phyloP scores from a whole-genome alignment of 768 basidiomycete genomes.

The Lactifluus subvellereus region DNA sequence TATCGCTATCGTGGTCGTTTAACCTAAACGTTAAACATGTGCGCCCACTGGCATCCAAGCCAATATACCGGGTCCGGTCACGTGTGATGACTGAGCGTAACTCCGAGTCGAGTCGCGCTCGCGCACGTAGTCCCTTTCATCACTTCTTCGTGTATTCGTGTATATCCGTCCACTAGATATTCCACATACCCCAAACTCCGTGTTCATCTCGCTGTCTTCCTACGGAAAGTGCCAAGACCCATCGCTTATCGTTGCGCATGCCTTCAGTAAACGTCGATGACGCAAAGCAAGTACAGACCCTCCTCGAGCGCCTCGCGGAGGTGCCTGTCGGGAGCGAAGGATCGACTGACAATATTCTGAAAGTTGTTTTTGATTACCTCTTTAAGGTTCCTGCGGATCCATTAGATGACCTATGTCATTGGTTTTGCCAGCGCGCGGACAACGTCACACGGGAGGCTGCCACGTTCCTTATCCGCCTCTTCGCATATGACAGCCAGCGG shows the following conservation, averaged over 20 bases:
- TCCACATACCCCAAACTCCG: neutral
- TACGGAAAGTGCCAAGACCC: no score
- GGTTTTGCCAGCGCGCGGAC: constrained; percentile 71
- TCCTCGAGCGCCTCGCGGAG: constrained; percentile 54
- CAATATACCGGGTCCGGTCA: neutral
- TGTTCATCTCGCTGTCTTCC: neutral
- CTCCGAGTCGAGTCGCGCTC: no score
- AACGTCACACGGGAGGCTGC: constrained; percentile 58
- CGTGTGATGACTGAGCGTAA: neutral
- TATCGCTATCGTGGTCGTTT: neutral
- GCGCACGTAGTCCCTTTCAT: neutral
- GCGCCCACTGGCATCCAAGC: neutral
- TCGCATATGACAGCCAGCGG: constrained; percentile 61
- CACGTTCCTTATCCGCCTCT: constrained; percentile 74
- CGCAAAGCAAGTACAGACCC: constrained; percentile 36
- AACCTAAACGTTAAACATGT: neutral
- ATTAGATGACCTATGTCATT: constrained; percentile 44
- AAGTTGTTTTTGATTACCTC: constrained; percentile 47
- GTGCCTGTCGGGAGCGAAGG: constrained; percentile 48
- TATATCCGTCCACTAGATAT: neutral
- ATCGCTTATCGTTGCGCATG: neutral
- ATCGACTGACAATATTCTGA: constrained; percentile 45
- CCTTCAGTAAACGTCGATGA: constrained; percentile 5
- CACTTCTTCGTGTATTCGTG: neutral
- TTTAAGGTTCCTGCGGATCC: constrained; percentile 40